Base-by-base conservation (phyloP, 192 early-diverging fungal genomes). In the Entomortierella beljakovae region DNA sequence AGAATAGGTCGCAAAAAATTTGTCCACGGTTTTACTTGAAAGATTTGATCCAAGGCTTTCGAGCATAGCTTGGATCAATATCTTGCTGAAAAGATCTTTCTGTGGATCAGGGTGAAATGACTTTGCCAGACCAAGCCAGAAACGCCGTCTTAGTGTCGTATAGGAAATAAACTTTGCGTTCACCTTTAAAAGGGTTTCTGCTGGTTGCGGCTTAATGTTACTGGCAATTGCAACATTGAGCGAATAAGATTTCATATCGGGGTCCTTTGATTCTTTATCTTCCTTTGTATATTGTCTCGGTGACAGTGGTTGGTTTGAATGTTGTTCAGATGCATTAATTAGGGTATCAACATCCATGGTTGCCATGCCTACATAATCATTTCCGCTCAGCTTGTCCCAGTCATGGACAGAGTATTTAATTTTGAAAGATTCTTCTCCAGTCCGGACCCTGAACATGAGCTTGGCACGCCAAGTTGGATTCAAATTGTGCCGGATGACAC, bases 381-480 rank as follows among this genome's bases (percentile, higher is more conserved):
- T 94, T 20, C 82, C 87, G n/a, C 81, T 84, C 35, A 93, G 81
- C 55, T 90, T 92, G 56, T 94, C 92, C 83, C 89, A 89, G 58
- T 94, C 93, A 50, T 93, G 93, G 7, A 94, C 73, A 0, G 88
- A 82, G 46, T 92, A 89, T 40, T 87, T 87, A 29, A 89, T 62
- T 5, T 75, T 68, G 67, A 83, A 89, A 6, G 80, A 63, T 7
- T 65, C 62, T 58, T 90, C 83, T 10, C 73, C 63, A 8, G 80
- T 61, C 7, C 82, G 83, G 22, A 91, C 83, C 22, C 82, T 83
- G 46, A 92, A 88, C 68, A 88, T 90, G 16, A 92, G 82, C 46
- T 88, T 90, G 64, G 92, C 92, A 25, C 91, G 89, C 94, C 94
- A 95, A 15, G 66, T 80, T 3, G 94, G 94, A 57, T 91, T 88